Base-by-base conservation (phyloP, 2,329 filamentous ascomycete genomes). In the Paecilomyces variotii region DNA sequence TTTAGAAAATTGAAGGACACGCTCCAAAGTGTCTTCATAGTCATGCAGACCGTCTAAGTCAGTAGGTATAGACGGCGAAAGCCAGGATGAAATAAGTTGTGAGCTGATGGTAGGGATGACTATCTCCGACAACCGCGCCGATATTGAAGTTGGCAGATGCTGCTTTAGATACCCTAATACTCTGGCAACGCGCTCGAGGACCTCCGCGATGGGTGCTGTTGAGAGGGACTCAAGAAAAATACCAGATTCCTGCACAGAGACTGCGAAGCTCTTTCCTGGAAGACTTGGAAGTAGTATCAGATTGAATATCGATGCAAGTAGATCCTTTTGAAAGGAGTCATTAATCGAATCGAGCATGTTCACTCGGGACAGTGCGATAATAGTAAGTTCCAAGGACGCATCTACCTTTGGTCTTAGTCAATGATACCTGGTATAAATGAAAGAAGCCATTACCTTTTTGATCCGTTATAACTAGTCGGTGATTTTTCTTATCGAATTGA, bases 1-100 rank as follows among this genome's bases (percentile, higher is more conserved):
- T 5, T 80, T 74, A 56, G 87, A 88, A 66, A 97, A 89, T 0
- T 75, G 72, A 27, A 79, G 78, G 0, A 90, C 84, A 50, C 83
- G 78, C 45, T 83, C 79, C n/a, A 96, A 81, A 5, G 86, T 82
- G 1, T 78, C 77, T 66, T 95, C 86, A 67, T 96, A 97, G 1
- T 77, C 78, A 7, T 79, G 78, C 72, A 97, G 86, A 10, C 87
- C 86, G 10, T 82, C 79, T 10, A 96, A 78, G 0, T 89, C 87
- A 1, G 87, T 79, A 0, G 94, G 93, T 0, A 99, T 87, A 0
- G 86, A 84, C 12, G 85, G 81, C 32, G 89, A 84, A 6, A 99
- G 81, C 87, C 91, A 96, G 3, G 82, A 79, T 3, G 82, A 82
- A 49, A 91, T 87, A 10, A 97, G 79, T 25, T 84, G 83, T 4